Evolutionary conservation across 805 yeast genomes (phyloP), one percentile per base, ranked within the genome.

Genomic region (Saccharomycopsis selenospora): DNA sequence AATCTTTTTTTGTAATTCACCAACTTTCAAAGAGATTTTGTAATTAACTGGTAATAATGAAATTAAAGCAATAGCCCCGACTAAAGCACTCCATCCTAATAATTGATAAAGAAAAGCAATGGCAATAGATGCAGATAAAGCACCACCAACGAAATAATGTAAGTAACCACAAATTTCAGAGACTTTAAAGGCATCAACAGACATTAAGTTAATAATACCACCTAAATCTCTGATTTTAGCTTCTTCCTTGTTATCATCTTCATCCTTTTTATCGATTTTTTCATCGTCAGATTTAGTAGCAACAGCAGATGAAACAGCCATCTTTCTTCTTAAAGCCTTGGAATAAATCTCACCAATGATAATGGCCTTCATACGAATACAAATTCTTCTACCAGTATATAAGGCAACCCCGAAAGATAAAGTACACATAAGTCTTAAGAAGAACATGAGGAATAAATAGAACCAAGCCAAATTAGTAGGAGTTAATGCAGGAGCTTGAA

Each of bases 121-220:
- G 18, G 96, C 83, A 51, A 87, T 69, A 26, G 73, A 43, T 23
- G 90, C 76, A 83, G 85, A 83, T 40, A 85, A 66, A 17, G 80
- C 57, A 1, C 95, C 81, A 50, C 83, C 79, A n/a, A 85, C 82
- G 61, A 90, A 81, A 57, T 77, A 85, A 64, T 93, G 97, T 51
- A 91, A 66, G 61, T 93, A 93, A 36, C 95, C 95, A 67, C 95
- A 84, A 50, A 91, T 80, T 69, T 93, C 99, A 29, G 96, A 84
- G 26, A 93, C 90, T 65, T 91, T 93, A 70, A 88, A 91, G 3
- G 99, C 93, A 70, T 93, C 99, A 45, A 93, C 95, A 26, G 98
- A 83, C 90, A 91, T 91, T 59, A 91, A 73, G 62, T 93, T 93
- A 62, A 93, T 91, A 55, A 93, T 86, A n/a, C 96, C 90, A 56